Percentiles rank a stretch among this genome's conserved stretches.
phyloP scores from a whole-genome alignment of 352 stramenopile species.

The Globisporangium takayamanum region DNA sequence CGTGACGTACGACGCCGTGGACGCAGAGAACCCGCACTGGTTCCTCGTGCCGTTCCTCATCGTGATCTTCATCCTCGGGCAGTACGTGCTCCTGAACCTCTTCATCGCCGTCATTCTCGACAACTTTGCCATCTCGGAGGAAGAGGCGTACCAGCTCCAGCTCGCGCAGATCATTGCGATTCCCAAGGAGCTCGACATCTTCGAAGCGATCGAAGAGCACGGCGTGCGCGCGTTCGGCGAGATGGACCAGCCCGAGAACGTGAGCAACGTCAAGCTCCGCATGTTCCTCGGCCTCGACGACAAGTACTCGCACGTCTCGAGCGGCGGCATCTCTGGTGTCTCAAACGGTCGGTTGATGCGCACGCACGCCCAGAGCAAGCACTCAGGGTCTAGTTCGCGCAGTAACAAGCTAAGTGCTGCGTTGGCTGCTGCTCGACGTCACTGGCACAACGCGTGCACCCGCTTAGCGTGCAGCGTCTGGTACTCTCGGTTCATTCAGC shows the following conservation, averaged over 20 bases:
- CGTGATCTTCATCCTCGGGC: conserved; percentile 65
- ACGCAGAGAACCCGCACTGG: conserved; percentile 56
- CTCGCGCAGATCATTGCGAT: conserved; percentile 78
- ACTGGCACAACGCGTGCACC: conserved; percentile 17
- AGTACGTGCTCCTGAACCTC: conserved; percentile 77
- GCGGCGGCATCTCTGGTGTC: not conserved
- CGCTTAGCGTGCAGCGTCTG: conserved; percentile 23
- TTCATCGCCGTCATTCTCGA: conserved; percentile 84
- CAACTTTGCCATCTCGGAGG: conserved; percentile 76
- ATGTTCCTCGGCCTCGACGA: conserved; percentile 70
- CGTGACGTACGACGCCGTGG: conserved; percentile 65
- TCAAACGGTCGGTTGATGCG: conserved; percentile 6
- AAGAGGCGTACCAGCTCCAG: conserved; percentile 79
- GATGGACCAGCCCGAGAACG: conserved; percentile 75
- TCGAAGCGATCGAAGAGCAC: conserved; percentile 76
- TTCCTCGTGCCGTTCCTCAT: conserved; percentile 73
- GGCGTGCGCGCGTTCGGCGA: conserved; percentile 69
- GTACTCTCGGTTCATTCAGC: conserved; percentile 55
- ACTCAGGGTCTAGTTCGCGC: not conserved
- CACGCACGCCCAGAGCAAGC: not conserved
- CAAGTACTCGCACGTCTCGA: not conserved
- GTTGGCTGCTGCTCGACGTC: not conserved
- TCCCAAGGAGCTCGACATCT: conserved; percentile 75
- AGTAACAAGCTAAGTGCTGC: not conserved
- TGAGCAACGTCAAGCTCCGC: conserved; percentile 73